Base-by-base conservation (phyloP, 1,284 basidiomycete genomes). In the Paramarasmius palmivorus region DNA sequence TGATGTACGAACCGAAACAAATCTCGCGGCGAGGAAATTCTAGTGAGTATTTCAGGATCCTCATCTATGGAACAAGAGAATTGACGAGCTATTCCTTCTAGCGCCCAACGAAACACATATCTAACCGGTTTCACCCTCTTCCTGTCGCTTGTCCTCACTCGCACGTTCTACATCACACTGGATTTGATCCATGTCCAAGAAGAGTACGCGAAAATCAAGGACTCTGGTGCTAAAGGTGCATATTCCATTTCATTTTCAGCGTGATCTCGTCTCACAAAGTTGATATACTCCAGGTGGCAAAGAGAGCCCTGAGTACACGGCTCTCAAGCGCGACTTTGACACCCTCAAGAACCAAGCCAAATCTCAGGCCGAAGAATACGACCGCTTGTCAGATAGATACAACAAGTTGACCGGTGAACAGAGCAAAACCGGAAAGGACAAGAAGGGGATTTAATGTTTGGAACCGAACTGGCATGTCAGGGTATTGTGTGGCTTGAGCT, bases 91-190 rank as follows among this genome's bases (percentile, higher is more conserved):
- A 19, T 23, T 5, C 17, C 20, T 26, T 52, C 55, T 59, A 90
- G 89, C 73, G 85, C 90, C 0, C 90, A 92, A 65, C 76, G 90
- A 49, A 92, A 92, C 63, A 83, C 90, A 57, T 98, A 98, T 70
- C 80, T 97, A 19, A 97, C 95, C 10, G 93, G 93, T 1, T 93
- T 93, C 69, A 93, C 90, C 52, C 81, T 98, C 42, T 97, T 97
- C 86, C 86, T 98, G 32, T 95, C 93, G 15, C 85, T 95, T 52
- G 90, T 97, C 63, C 86, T 98, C 61, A 90, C 93, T 7, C 88
- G 95, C 63, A 93, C 91, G 4, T 96, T 96, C 76, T 90, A 89
- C 72, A 92, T 98, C 67, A 83, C 92, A 53, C 84, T 95, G 61
- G 93, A 97, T 68, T 87, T 97, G 57, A 91, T 97, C 63, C 85